Evolutionary conservation across 768 basidiomycete genomes (phyloP).

Genomic region (Boletus eberwhitei): DNA sequence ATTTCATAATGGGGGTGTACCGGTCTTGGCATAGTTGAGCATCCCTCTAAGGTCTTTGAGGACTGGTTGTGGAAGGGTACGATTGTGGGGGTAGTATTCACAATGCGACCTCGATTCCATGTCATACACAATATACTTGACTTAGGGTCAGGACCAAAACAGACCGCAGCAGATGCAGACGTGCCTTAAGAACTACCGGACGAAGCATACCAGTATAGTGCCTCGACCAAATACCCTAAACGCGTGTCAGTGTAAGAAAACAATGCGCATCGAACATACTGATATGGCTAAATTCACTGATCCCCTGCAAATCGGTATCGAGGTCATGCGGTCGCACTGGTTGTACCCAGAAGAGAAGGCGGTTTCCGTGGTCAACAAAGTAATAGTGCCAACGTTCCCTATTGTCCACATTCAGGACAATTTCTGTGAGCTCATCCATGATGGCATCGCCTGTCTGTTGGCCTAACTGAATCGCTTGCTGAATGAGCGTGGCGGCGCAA

Average conservation of each 20-base stretch:
- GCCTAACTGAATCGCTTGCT: neutral
- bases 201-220: constrained; percentile 12
- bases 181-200: neutral
- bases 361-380: constrained; percentile 16
- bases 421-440: constrained; percentile 8
- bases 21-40: constrained; percentile 15
- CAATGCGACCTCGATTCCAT: constrained; percentile 12
- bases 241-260: neutral
- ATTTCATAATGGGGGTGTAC: neutral
- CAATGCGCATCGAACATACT: constrained; percentile 1
- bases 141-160: neutral
- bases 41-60: constrained; percentile 15
- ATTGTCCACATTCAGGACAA: constrained; percentile 11
- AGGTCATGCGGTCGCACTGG: neutral
- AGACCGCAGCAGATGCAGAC: neutral
- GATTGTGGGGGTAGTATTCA: constrained; percentile 13
- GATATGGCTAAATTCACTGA: constrained; percentile 6
- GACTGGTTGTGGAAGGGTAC: neutral
- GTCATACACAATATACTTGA: neutral
- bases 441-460: neutral
- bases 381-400: constrained; percentile 8
- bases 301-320: constrained; percentile 2
- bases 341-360: constrained; percentile 18
- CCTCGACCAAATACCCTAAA: constrained; percentile 11
- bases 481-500: constrained; percentile 7